These are phyloP conservation scores for Orbilia brochopaga DNA, from an alignment of 2,329 filamentous ascomycete genomes.

Conservation along the genomic window DNA sequence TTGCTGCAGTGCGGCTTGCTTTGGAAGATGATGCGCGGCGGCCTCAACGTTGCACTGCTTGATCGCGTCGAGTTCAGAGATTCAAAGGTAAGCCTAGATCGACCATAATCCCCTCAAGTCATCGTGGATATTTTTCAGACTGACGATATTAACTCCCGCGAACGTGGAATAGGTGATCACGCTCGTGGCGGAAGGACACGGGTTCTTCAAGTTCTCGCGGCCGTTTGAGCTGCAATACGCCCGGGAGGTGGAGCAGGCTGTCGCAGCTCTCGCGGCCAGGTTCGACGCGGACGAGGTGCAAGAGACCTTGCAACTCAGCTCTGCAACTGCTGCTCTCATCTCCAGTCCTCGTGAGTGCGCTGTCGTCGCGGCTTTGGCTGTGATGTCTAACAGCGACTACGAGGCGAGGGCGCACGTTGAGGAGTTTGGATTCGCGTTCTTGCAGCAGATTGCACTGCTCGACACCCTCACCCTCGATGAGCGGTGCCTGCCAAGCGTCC, in stretches of 20 bases:
- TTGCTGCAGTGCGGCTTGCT: conserved; percentile 62
- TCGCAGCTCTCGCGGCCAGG: conserved; percentile 2
- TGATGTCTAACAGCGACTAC: not conserved
- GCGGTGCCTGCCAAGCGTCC: conserved; percentile 17
- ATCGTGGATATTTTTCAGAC: conserved; percentile 16
- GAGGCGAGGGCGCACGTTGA: conserved; percentile 8
- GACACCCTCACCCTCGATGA: conserved; percentile 10
- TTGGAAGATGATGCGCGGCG: conserved; percentile 63
- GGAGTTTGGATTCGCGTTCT: conserved; percentile 12
- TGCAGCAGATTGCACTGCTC: conserved; percentile 13
- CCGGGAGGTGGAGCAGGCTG: conserved; percentile 2
- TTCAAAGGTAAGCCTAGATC: conserved; percentile 64
- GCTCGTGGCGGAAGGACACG: conserved; percentile 57
- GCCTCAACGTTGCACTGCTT: conserved; percentile 69
- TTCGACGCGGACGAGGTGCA: not conserved
- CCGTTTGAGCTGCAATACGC: conserved; percentile 14
- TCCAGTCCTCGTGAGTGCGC: conserved; percentile 21
- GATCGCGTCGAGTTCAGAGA: conserved; percentile 69
- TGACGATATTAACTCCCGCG: no score
- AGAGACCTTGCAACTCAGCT: not conserved
- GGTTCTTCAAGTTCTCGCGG: conserved; percentile 18
- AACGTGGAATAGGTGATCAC: conserved; percentile 58
- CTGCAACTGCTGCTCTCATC: not conserved
- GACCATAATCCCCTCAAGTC: no score
- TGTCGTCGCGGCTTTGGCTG: conserved; percentile 10